These are phyloP conservation scores for Thuidium tamariscinum DNA, from an alignment of 225 moss, liverwort and hornwort genomes.

Conservation along the genomic window DNA sequence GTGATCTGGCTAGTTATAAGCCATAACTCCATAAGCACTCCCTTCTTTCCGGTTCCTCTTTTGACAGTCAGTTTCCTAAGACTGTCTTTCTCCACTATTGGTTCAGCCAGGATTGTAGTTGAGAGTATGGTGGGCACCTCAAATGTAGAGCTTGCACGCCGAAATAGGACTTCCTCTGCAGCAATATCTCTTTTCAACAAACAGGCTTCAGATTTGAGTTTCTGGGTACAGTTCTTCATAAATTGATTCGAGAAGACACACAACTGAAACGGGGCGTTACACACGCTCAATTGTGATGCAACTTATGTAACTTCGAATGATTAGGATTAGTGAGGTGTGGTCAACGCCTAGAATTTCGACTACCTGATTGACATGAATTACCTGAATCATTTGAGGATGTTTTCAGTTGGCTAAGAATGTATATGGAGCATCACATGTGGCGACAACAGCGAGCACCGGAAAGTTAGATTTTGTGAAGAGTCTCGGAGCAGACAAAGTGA, in stretches of 20 bases:
- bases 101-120: background rate
- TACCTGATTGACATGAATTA: background rate
- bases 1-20: too few species aligned
- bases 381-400: background rate
- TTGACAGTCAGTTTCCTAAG: background rate
- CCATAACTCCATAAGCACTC: background rate
- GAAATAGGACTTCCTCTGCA: background rate
- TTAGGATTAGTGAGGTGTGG: background rate
- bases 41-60: background rate
- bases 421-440: slow-evolving; percentile 49
- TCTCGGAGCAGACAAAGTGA: slow-evolving; percentile 51
- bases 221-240: background rate
- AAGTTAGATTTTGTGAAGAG: slow-evolving; percentile 46
- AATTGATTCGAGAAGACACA: background rate
- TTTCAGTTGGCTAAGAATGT: slow-evolving; percentile 49
- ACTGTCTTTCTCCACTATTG: background rate
- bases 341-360: background rate
- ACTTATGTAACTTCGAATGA: background rate
- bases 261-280: background rate
- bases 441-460: slow-evolving; percentile 41
- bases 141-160: background rate
- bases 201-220: background rate
- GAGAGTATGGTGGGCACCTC: background rate
- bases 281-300: background rate
- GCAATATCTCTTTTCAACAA: background rate